Evolutionary conservation across 768 basidiomycete species (phyloP).

Genomic region (Trametes punicea): DNA sequence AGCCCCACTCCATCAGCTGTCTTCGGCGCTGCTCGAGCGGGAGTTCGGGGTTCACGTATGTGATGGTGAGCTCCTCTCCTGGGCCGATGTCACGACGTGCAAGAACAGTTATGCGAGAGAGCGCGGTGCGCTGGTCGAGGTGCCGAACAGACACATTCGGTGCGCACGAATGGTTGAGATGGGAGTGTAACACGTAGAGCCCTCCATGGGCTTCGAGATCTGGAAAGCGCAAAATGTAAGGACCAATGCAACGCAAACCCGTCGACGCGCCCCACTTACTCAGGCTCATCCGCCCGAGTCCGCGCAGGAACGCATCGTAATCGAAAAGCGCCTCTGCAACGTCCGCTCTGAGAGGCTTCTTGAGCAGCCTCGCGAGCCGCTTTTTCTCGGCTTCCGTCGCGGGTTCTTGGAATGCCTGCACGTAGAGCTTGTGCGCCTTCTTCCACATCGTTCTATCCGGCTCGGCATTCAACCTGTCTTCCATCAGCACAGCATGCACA

Average conservation of each 20-base stretch:
- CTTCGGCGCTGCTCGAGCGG: conserved; percentile 43
- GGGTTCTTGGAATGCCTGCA: conserved; percentile 64
- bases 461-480: conserved; percentile 38
- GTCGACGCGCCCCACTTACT: conserved; percentile 46
- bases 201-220: conserved; percentile 87
- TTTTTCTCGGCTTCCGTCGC: conserved; percentile 47
- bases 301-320: conserved; percentile 71
- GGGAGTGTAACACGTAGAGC: conserved; percentile 80
- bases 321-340: conserved; percentile 62
- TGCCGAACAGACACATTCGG: conserved; percentile 82
- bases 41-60: conserved; percentile 73
- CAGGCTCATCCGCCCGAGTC: conserved; percentile 75
- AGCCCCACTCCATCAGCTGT: conserved; percentile 69
- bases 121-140: conserved; percentile 62
- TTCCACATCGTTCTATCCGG: conserved; percentile 69
- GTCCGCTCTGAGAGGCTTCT: conserved; percentile 42
- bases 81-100: conserved; percentile 58
- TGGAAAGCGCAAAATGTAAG: neutral
- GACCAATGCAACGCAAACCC: neutral
- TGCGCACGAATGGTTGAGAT: conserved; percentile 81
- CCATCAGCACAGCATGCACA: neutral
- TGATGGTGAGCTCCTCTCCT: conserved; percentile 74
- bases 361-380: conserved; percentile 55
- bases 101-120: conserved; percentile 73
- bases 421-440: conserved; percentile 53